phyloP scores from a whole-genome alignment of 2,329 filamentous ascomycete genomes.

The Chaetomiaceae sp. region DNA sequence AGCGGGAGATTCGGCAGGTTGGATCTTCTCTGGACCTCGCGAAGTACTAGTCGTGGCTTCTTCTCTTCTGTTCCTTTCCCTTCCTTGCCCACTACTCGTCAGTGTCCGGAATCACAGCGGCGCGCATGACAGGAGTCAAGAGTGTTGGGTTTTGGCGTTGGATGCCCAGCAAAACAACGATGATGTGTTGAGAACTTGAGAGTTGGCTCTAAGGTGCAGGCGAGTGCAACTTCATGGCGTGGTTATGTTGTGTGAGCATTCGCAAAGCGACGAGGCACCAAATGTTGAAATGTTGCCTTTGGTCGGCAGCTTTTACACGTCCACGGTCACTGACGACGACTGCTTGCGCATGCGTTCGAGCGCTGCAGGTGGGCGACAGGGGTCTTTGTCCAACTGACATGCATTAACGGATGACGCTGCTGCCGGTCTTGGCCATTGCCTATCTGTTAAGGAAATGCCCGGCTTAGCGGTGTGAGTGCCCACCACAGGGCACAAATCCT shows the following conservation, averaged over 20 bases:
- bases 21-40: neutral
- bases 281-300: neutral
- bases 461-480: neutral
- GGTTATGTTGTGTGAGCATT: neutral
- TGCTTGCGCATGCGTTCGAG: neutral
- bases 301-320: neutral
- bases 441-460: slow-evolving; percentile 1
- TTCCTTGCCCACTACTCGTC: neutral
- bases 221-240: too few species aligned
- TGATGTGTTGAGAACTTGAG: too few species aligned
- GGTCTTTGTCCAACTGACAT: slow-evolving; percentile 1
- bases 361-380: neutral
- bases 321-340: neutral
- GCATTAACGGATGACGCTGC: slow-evolving; percentile 9
- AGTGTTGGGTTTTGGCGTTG: neutral
- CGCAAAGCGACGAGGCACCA: neutral
- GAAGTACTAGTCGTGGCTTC: too few species aligned
- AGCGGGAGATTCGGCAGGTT: neutral
- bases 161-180: neutral
- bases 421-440: neutral
- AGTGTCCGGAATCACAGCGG: slow-evolving; percentile 4
- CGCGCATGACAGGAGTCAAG: slow-evolving; percentile 3
- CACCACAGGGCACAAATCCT: neutral
- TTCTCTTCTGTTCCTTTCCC: neutral
- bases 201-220: too few species aligned